These are phyloP conservation scores for Sistotremastrum niveocremeum DNA, from an alignment of 768 basidiomycete species.

Conservation along the genomic window DNA sequence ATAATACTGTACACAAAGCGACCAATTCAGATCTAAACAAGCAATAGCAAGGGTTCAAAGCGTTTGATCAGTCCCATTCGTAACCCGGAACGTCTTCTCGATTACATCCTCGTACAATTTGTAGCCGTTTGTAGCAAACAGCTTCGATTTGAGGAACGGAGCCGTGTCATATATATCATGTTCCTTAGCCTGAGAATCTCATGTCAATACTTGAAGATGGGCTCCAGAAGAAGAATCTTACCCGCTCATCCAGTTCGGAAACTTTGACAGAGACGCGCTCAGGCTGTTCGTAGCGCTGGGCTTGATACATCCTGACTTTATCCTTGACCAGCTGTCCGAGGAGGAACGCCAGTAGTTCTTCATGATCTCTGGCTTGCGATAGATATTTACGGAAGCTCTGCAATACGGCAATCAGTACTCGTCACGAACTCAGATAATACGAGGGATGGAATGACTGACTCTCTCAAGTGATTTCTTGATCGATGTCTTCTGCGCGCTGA, in stretches of 20 bases:
- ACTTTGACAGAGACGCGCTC: constrained; percentile 62
- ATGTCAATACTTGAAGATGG: too few relatives aligned
- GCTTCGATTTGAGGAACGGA: constrained; percentile 71
- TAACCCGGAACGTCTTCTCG: constrained; percentile 50
- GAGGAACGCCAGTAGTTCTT: constrained; percentile 88
- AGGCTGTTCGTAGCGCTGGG: constrained; percentile 66
- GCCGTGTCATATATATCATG: constrained; percentile 88
- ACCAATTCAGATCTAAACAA: too few relatives aligned
- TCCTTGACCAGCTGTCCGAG: constrained; percentile 91
- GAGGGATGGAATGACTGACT: constrained; percentile 31
- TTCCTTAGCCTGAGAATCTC: constrained; percentile 67
- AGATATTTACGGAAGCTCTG: constrained; percentile 97
- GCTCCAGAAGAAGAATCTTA: constrained; percentile 23
- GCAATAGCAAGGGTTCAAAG: too few relatives aligned
- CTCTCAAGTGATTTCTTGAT: constrained; percentile 97
- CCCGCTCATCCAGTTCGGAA: constrained; percentile 77
- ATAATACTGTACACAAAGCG: too few relatives aligned
- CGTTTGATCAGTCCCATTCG: not conserved
- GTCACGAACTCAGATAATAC: not conserved
- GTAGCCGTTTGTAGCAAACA: constrained; percentile 88
- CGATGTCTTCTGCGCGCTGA: constrained; percentile 93
- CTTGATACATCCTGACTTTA: constrained; percentile 71
- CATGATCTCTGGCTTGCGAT: constrained; percentile 89
- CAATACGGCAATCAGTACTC: not conserved
- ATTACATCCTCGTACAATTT: constrained; percentile 50